Base-by-base conservation (phyloP, 2,329 filamentous ascomycete genomes). In the Trichoderma sp. region DNA sequence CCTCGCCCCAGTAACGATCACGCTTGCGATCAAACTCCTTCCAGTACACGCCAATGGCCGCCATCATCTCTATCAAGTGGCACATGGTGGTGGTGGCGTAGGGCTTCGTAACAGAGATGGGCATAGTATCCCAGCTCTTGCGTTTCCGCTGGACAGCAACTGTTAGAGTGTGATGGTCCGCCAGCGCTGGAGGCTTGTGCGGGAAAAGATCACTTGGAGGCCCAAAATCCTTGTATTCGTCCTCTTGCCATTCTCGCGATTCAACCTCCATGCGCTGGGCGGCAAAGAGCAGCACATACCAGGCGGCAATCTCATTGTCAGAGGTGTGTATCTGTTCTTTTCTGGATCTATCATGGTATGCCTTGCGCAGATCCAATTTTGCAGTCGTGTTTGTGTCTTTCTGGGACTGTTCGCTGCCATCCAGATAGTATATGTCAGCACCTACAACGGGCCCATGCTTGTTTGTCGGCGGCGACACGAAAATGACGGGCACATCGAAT, bases 41-140 rank as follows among this genome's bases (percentile, higher is more conserved):
- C 86, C 86, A 89, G 75, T 89, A 83, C 8, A 89, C 80, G 8
- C 86, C 85, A 18, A 87, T 77, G 68, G 84, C 82, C 5, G 84
- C 84, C 30, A 84, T 80, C 69, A 87, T 83, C 77, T 87, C 85
- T 34, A 87, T 76, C 4, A 87, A 75, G 71, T 87, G 85, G 66
- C 82, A 86, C 70, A 87, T 84, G n/a, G 85, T 84, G 0, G 83
- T 86, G 0, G 83, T 86, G 3, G 84, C 84, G 60, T 85, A 86
- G 0, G 84, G 84, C 43, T 83, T 83, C 43, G 78, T 80, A 60
- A 86, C 74, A 37, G 78, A 77, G 1, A 77, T 66, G 1, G 84
- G 84, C 83, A 86, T 86, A 1, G 80, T 85, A 70, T 86, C 84
- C 84, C 84, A 86, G 70, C 82, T 82, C 71, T 77, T 83, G 4